Evolutionary conservation across 139 green algal species (phyloP).

Genomic region (Helicosporidium sp.): DNA sequence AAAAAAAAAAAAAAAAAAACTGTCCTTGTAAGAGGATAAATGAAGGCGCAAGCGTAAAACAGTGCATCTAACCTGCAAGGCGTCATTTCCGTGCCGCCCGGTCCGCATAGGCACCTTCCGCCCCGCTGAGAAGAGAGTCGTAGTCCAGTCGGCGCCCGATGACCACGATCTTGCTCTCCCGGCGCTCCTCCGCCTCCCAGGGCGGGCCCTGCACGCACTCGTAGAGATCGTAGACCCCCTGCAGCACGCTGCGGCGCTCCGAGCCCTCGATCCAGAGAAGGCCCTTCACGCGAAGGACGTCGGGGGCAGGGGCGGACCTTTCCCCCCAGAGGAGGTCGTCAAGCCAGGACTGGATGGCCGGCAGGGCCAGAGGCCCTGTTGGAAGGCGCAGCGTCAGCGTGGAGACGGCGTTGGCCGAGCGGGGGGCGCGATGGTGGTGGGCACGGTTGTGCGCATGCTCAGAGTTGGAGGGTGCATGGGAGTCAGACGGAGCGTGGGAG

Average conservation of each 20-base stretch:
- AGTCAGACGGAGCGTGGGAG: not conserved
- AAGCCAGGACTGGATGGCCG: conserved; percentile 27
- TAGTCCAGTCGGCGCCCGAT: conserved; percentile 37
- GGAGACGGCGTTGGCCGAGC: not conserved
- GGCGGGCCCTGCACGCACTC: conserved; percentile 34
- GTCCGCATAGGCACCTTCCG: no score
- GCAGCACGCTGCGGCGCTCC: conserved; percentile 1
- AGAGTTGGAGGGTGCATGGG: not conserved
- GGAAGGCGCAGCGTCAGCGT: not conserved
- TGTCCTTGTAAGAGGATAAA: no score
- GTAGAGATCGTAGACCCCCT: conserved; percentile 67
- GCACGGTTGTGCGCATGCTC: not conserved
- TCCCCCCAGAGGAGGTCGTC: conserved; percentile 44
- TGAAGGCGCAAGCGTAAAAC: no score
- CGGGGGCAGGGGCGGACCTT: not conserved
- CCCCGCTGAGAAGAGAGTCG: conserved; percentile 1
- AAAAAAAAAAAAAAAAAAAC: no score
- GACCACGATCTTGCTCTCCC: conserved; percentile 29
- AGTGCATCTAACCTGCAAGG: no score
- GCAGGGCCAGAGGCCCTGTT: conserved; percentile 17
- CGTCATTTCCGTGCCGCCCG: no score
- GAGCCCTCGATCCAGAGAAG: conserved; percentile 32
- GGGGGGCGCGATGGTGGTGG: not conserved
- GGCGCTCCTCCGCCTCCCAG: conserved; percentile 19
- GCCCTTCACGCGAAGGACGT: conserved; percentile 63